Evolutionary conservation across 495 filamentous ascomycete genomes (phyloP).

Genomic region (Penicilliopsis zonata): DNA sequence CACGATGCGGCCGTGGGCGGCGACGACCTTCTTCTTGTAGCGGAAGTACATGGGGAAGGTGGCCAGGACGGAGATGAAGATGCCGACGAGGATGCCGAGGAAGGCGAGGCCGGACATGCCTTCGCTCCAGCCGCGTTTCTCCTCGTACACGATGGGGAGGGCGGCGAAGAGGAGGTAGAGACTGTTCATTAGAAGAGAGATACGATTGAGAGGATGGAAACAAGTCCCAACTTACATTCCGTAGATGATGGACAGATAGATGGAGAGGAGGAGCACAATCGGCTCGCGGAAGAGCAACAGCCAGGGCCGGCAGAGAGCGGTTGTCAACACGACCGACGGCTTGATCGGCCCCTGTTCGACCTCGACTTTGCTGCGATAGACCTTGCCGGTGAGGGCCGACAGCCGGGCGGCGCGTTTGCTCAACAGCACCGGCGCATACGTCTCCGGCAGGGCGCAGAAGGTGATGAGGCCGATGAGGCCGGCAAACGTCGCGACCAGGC

Average conservation of each 20-base stretch:
- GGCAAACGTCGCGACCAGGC: slow-evolving; percentile 9
- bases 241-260: slow-evolving; percentile 58
- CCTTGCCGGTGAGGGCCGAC: slow-evolving; percentile 38
- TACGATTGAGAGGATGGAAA: no score
- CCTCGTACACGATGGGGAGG: slow-evolving; percentile 57
- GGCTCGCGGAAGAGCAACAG: slow-evolving; percentile 54
- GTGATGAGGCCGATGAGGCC: slow-evolving; percentile 17
- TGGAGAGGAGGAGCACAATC: slow-evolving; percentile 41
- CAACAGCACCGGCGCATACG: slow-evolving; percentile 48
- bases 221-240: no score
- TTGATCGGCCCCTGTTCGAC: slow-evolving; percentile 16
- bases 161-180: slow-evolving; percentile 71
- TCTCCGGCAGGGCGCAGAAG: slow-evolving; percentile 41
- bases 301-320: slow-evolving; percentile 27
- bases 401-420: slow-evolving; percentile 35
- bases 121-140: slow-evolving; percentile 55
- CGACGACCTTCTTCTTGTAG: slow-evolving; percentile 13
- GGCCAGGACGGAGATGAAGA: slow-evolving; percentile 42
- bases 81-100: slow-evolving; percentile 61
- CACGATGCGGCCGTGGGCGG: slow-evolving; percentile 16
- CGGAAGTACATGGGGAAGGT: slow-evolving; percentile 25
- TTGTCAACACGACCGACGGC: slow-evolving; percentile 29
- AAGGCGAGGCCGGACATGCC: slow-evolving; percentile 58
- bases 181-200: no score
- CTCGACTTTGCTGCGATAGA: slow-evolving; percentile 40